A percentile compares a stretch with the other conserved stretches of the same genome.
phyloP scores from a whole-genome alignment of 805 yeast species.

The Metschnikowia noctiluminum region DNA sequence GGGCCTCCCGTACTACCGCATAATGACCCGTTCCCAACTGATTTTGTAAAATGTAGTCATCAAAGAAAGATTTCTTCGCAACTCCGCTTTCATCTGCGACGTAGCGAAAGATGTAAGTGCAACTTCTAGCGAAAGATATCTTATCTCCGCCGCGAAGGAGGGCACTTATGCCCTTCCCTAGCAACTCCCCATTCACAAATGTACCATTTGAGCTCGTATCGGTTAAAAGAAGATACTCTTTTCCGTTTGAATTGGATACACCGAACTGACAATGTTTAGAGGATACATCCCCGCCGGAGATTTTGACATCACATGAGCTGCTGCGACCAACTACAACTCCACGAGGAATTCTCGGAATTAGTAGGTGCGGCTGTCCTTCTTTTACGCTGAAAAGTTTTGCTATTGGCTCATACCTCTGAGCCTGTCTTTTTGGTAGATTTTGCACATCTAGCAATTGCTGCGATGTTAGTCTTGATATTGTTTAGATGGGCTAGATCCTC shows the following conservation, averaged over 20 bases:
- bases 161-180: slow-evolving; percentile 47
- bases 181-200: slow-evolving; percentile 53
- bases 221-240: slow-evolving; percentile 43
- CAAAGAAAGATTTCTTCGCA: slow-evolving; percentile 46
- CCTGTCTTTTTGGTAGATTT: slow-evolving; percentile 16
- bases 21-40: slow-evolving; percentile 76
- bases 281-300: slow-evolving; percentile 60
- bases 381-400: slow-evolving; percentile 24
- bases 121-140: slow-evolving; percentile 51
- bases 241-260: slow-evolving; percentile 32
- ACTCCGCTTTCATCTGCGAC: slow-evolving; percentile 22
- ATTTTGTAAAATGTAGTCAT: slow-evolving; percentile 53
- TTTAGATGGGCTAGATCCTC: neutral
- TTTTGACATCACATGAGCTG: slow-evolving; percentile 53
- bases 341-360: slow-evolving; percentile 23
- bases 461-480: slow-evolving; percentile 13
- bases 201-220: slow-evolving; percentile 69
- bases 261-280: slow-evolving; percentile 59
- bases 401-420: slow-evolving; percentile 18
- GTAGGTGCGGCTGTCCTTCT: slow-evolving; percentile 21
- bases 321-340: slow-evolving; percentile 50
- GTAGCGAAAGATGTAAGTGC: slow-evolving; percentile 49
- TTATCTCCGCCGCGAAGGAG: slow-evolving; percentile 63
- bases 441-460: slow-evolving; percentile 15
- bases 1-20: slow-evolving; percentile 75